Evolutionary conservation across 2,329 filamentous ascomycete species (phyloP).

Genomic region (Leptographium lundbergii): DNA sequence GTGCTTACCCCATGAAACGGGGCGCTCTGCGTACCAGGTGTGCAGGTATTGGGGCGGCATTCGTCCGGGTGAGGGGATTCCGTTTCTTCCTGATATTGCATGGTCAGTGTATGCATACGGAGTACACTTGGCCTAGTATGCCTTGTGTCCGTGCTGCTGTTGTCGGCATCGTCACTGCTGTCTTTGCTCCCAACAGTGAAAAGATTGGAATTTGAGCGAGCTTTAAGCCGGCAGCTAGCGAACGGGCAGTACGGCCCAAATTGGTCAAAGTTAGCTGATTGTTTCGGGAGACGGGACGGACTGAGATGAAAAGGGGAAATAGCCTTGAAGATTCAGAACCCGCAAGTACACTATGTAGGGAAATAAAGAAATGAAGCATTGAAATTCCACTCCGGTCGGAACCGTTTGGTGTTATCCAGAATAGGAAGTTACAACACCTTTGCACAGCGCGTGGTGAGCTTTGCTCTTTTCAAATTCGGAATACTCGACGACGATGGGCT

Average conservation of each 20-base stretch:
- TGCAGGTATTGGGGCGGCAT: no score
- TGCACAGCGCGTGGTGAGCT: neutral
- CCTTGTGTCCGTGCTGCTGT: neutral
- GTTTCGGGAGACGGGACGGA: neutral
- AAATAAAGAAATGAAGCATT: no score
- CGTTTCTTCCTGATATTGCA: neutral
- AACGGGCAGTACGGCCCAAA: neutral
- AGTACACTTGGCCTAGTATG: no score
- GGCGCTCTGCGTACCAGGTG: no score
- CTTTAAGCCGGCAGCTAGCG: neutral
- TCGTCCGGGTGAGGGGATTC: no score
- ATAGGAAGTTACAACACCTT: neutral
- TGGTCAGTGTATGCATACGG: neutral
- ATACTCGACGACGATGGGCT: neutral
- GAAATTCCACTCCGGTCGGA: no score
- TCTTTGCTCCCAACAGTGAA: neutral
- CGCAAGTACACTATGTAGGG: no score
- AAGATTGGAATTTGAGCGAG: neutral
- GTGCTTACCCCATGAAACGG: no score
- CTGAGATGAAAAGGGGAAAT: no score
- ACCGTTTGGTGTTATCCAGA: neutral
- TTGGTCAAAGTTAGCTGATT: no score
- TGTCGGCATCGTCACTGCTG: neutral
- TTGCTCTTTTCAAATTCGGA: neutral
- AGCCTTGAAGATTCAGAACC: no score